Base-by-base conservation (phyloP, 106 monocot species). In the Iris macrosiphon region DNA sequence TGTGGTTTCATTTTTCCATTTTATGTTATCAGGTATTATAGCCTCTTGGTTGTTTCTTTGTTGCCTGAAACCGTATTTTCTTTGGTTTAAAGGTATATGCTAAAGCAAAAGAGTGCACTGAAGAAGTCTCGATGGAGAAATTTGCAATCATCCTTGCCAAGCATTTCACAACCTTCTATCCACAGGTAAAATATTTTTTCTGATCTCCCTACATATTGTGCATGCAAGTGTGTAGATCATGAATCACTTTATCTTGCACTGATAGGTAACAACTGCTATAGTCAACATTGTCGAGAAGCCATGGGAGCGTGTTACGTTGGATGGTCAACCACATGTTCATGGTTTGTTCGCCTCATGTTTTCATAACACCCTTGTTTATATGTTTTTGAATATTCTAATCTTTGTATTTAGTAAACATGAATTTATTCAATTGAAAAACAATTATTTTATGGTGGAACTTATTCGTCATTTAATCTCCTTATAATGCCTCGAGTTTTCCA, bases 31-130 rank as follows among this genome's bases (percentile, higher is more conserved):
- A n/a, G n/a, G n/a, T n/a, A n/a, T n/a, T n/a, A n/a, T n/a, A n/a
- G n/a, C n/a, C 21, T 48, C 7, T 48, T 2, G 22, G 47, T 38
- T 57, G 1, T 42, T 11, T 35, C 24, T 15, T 53, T 15, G 40
- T 12, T 51, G 14, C 29, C 39, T 45, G n/a, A 65, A 55, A 64
- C 40, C 52, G 37, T 41, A 4, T 22, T 17, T 9, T 15, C 8
- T 33, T 51, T 9, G 6, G 10, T 18, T 38, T 54, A 47, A 50
- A 94, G 93, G 93, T 94, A 30, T 95, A 95, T 64, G 95, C 63
- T 33, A 95, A 95, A 42, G 95, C 89, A 25, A 95, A 95, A 67
- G 89, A 89, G 52, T 89, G 89, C 50, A 27, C 59, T 11, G 82
- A 82, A 27, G 74, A 72, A 11, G 50, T 72, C 3, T 81, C 95